A percentile compares a stretch with the other conserved stretches of the same genome.
phyloP scores from a whole-genome alignment of 2,329 filamentous ascomycete genomes.

The Colletotrichum melonis region DNA sequence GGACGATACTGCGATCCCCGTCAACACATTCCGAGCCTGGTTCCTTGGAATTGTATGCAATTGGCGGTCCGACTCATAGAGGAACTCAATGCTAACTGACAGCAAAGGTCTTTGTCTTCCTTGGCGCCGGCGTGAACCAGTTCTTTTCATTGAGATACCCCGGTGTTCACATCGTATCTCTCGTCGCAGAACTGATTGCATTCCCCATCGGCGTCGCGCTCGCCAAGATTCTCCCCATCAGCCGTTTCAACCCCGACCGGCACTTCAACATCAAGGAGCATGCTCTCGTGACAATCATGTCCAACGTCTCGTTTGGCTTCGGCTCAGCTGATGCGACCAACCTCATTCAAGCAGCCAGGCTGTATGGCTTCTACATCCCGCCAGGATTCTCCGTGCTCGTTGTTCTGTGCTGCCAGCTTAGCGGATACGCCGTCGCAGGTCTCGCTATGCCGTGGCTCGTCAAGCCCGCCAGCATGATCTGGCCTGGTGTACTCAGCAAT shows the following conservation, averaged over 20 bases:
- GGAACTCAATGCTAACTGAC: not conserved
- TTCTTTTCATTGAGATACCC: slow-evolving; percentile 55
- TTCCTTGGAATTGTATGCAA: slow-evolving; percentile 55
- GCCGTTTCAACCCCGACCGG: slow-evolving; percentile 53
- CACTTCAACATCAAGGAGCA: slow-evolving; percentile 61
- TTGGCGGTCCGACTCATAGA: slow-evolving; percentile 12
- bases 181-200: slow-evolving; percentile 51
- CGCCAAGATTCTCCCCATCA: slow-evolving; percentile 49
- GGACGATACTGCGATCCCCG: slow-evolving; percentile 45
- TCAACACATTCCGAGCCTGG: slow-evolving; percentile 56
- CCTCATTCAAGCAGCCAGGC: slow-evolving; percentile 55
- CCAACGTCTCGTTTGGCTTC: slow-evolving; percentile 60
- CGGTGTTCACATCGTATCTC: slow-evolving; percentile 48
- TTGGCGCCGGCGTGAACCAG: slow-evolving; percentile 48
- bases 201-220: slow-evolving; percentile 55
- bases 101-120: slow-evolving; percentile 38
- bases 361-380: slow-evolving; percentile 53
- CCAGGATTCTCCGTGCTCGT: slow-evolving; percentile 46
- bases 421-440: slow-evolving; percentile 60
- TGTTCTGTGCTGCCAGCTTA: slow-evolving; percentile 58
- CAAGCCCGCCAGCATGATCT: slow-evolving; percentile 56
- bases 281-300: slow-evolving; percentile 60
- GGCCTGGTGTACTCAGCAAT: slow-evolving; percentile 59
- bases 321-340: slow-evolving; percentile 46
- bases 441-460: slow-evolving; percentile 55